Conservation (phyloP, 257 asterid species). For the Solanum habrochaites region DNA sequence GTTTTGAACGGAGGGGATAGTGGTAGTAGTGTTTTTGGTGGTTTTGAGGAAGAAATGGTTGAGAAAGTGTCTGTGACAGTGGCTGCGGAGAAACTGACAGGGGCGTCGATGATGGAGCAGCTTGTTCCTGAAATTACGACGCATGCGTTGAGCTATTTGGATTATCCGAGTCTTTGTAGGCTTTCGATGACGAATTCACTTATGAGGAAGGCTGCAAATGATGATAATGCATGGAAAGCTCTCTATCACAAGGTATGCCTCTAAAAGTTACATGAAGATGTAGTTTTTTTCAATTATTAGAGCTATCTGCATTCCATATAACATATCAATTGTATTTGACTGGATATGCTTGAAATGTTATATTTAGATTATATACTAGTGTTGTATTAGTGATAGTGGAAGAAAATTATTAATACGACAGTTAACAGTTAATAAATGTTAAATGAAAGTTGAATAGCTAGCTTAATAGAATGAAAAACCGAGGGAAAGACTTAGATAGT, state of each 20-base stretch:
- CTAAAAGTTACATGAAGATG: background rate
- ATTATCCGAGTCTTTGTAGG: slow-evolving; percentile 84
- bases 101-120: slow-evolving; percentile 98
- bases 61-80: slow-evolving; percentile 21
- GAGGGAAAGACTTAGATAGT: background rate
- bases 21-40: background rate
- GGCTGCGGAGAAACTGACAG: slow-evolving; percentile 51
- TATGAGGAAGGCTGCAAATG: slow-evolving; percentile 94
- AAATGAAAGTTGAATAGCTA: background rate
- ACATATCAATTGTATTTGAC: background rate
- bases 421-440: background rate
- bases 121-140: slow-evolving; percentile 97
- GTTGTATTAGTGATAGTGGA: background rate
- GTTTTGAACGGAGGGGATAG: background rate
- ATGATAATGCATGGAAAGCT: slow-evolving; percentile 96
- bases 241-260: slow-evolving; percentile 70
- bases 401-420: background rate
- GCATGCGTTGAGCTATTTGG: slow-evolving; percentile 91
- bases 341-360: background rate
- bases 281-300: background rate
- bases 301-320: background rate
- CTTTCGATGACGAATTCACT: slow-evolving; percentile 96
- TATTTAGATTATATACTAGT: background rate
- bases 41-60: background rate
- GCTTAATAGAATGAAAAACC: background rate